Conservation (phyloP, 1,284 basidiomycete species). For the Boletus smithii region DNA sequence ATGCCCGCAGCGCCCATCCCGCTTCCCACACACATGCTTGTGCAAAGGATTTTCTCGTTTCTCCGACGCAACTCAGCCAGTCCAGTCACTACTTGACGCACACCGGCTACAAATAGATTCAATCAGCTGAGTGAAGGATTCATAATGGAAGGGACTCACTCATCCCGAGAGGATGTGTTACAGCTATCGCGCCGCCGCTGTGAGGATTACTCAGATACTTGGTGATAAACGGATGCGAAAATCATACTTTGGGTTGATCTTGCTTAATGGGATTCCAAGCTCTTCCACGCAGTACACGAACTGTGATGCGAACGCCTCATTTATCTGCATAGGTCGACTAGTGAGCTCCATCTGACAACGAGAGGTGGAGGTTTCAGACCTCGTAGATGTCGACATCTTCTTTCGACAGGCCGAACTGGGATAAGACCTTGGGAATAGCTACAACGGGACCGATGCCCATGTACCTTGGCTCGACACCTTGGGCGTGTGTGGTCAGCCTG, state of each 20-base stretch:
- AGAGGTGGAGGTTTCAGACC: slow-evolving; percentile 45
- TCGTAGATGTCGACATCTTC: slow-evolving; percentile 90
- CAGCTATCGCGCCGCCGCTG: slow-evolving; percentile 85
- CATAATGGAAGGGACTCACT: slow-evolving; percentile 46
- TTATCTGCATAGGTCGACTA: slow-evolving; percentile 49
- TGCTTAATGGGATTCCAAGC: slow-evolving; percentile 75
- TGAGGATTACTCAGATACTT: slow-evolving; percentile 1
- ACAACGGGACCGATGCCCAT: slow-evolving; percentile 87
- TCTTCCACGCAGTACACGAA: slow-evolving; percentile 80
- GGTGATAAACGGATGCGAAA: slow-evolving; percentile 1
- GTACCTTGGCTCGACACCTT: slow-evolving; percentile 79
- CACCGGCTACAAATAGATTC: slow-evolving; percentile 51
- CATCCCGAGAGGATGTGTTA: slow-evolving; percentile 79
- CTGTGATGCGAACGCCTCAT: slow-evolving; percentile 81
- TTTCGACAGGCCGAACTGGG: slow-evolving; percentile 69
- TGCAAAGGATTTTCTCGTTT: slow-evolving; percentile 65
- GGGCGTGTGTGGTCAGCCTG: slow-evolving; percentile 1
- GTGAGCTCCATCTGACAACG: not conserved
- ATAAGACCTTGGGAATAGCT: slow-evolving; percentile 80
- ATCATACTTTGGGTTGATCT: slow-evolving; percentile 81
- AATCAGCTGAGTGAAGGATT: not conserved
- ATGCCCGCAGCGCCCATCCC: slow-evolving; percentile 86
- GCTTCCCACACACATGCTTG: slow-evolving; percentile 88
- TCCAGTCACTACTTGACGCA: slow-evolving; percentile 83
- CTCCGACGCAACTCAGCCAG: slow-evolving; percentile 73